phyloP scores from a whole-genome alignment of 805 yeast species.

The Suhomyces sp. region DNA sequence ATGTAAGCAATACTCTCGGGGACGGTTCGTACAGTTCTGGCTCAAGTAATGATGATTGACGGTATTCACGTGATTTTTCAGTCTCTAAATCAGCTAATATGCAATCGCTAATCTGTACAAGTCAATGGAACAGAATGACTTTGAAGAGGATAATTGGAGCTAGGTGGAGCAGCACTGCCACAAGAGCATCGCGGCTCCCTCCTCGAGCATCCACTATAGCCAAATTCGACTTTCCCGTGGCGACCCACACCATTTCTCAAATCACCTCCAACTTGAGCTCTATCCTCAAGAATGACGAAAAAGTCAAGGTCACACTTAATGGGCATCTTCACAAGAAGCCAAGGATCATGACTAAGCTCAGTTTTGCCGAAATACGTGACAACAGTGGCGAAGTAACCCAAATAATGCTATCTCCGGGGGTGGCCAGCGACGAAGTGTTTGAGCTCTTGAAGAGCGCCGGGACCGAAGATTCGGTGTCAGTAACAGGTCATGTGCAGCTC shows the following conservation, averaged over 20 bases:
- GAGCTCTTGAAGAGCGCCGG: slow-evolving; percentile 48
- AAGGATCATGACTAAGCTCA: slow-evolving; percentile 60
- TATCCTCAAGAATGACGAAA: neutral
- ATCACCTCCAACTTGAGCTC: neutral
- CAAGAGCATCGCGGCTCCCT: slow-evolving; percentile 13
- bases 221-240: slow-evolving; percentile 35
- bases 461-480: slow-evolving; percentile 68
- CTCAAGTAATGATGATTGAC: neutral
- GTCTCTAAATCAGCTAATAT: too few species aligned
- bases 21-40: too few species aligned
- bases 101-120: too few species aligned
- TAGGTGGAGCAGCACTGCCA: neutral
- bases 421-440: slow-evolving; percentile 33
- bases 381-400: slow-evolving; percentile 65
- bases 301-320: slow-evolving; percentile 46
- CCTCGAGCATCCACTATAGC: slow-evolving; percentile 19
- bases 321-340: slow-evolving; percentile 88
- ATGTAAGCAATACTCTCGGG: too few species aligned
- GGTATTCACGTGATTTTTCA: neutral
- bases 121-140: neutral
- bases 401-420: slow-evolving; percentile 39
- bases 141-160: neutral
- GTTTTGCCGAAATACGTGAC: slow-evolving; percentile 78
- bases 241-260: slow-evolving; percentile 25
- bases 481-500: slow-evolving; percentile 51